These are phyloP conservation scores for Zymoseptoria tritici DNA, from an alignment of 2,329 filamentous ascomycete genomes.

Conservation along the genomic window DNA sequence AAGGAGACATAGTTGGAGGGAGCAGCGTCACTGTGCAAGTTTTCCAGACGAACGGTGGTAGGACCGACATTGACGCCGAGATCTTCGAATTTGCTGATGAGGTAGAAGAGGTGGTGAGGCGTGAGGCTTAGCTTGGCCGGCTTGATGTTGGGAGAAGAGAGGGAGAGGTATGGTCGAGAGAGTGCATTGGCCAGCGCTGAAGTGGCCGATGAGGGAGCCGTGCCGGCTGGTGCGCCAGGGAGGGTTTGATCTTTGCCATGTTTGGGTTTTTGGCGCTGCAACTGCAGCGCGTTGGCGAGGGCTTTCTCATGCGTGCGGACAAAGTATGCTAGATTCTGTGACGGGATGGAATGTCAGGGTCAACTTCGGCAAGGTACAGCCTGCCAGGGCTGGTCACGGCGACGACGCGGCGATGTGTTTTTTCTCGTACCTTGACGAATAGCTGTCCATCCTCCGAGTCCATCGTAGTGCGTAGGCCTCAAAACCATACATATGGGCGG, in stretches of 20 bases:
- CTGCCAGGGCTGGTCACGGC: neutral
- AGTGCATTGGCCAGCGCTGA: slow-evolving; percentile 73
- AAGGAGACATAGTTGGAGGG: slow-evolving; percentile 95
- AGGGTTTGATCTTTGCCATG: slow-evolving; percentile 41
- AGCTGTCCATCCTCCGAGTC: slow-evolving; percentile 83
- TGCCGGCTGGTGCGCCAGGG: slow-evolving; percentile 44
- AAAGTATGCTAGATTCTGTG: slow-evolving; percentile 86
- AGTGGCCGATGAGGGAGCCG: slow-evolving; percentile 61
- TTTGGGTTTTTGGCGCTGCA: slow-evolving; percentile 64
- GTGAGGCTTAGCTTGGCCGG: slow-evolving; percentile 88
- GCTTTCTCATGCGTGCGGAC: slow-evolving; percentile 97
- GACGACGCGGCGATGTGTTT: neutral
- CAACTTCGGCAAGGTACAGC: neutral
- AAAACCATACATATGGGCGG: slow-evolving; percentile 14
- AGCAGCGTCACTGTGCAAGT: slow-evolving; percentile 78
- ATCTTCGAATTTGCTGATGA: slow-evolving; percentile 91
- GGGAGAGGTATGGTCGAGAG: slow-evolving; percentile 76
- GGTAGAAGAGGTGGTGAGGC: slow-evolving; percentile 92
- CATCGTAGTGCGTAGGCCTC: slow-evolving; percentile 43
- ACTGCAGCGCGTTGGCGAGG: slow-evolving; percentile 87
- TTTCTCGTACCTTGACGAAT: slow-evolving; percentile 67
- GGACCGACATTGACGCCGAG: slow-evolving; percentile 83
- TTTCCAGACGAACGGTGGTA: slow-evolving; percentile 93
- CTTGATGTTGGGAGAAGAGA: slow-evolving; percentile 78
- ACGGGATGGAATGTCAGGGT: neutral